Conservation (phyloP, 495 filamentous ascomycete species). For the Aspergillus funiculosus region DNA sequence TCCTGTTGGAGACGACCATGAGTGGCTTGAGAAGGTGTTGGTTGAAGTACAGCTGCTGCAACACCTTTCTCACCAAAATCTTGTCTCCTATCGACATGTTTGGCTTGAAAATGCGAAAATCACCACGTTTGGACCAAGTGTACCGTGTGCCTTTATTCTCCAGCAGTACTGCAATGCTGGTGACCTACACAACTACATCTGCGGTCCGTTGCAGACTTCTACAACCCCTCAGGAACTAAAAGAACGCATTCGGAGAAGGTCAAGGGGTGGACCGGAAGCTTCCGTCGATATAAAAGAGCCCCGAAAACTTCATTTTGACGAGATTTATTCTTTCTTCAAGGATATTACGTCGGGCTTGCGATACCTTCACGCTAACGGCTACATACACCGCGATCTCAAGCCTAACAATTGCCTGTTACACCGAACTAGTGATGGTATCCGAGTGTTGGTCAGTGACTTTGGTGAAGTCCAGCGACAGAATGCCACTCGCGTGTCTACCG, state of each 20-base stretch:
- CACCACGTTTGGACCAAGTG: constrained; percentile 79
- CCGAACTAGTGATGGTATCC: constrained; percentile 58
- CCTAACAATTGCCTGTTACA: constrained; percentile 94
- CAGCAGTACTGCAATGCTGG: constrained; percentile 96
- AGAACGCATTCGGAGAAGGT: constrained; percentile 72
- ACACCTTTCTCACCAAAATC: constrained; percentile 83
- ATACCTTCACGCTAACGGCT: constrained; percentile 86
- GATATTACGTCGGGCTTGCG: constrained; percentile 89
- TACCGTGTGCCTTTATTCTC: constrained; percentile 92
- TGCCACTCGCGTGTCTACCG: constrained; percentile 74
- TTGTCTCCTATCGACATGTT: constrained; percentile 95
- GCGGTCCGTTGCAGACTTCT: constrained; percentile 54
- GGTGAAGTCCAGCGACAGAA: constrained; percentile 87
- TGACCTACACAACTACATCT: constrained; percentile 82
- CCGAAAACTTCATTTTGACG: constrained; percentile 71
- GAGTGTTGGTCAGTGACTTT: constrained; percentile 92
- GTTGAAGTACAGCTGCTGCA: constrained; percentile 89
- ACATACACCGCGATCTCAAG: constrained; percentile 94
- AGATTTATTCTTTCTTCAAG: constrained; percentile 95
- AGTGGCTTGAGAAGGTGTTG: constrained; percentile 91
- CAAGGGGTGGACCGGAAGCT: constrained; percentile 54
- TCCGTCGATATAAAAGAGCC: constrained; percentile 45
- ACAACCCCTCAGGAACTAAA: constrained; percentile 77
- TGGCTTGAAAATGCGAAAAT: constrained; percentile 90
- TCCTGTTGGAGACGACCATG: constrained; percentile 89